phyloP scores from a whole-genome alignment of 2,329 filamentous ascomycete genomes.

The Penicillium sp. region DNA sequence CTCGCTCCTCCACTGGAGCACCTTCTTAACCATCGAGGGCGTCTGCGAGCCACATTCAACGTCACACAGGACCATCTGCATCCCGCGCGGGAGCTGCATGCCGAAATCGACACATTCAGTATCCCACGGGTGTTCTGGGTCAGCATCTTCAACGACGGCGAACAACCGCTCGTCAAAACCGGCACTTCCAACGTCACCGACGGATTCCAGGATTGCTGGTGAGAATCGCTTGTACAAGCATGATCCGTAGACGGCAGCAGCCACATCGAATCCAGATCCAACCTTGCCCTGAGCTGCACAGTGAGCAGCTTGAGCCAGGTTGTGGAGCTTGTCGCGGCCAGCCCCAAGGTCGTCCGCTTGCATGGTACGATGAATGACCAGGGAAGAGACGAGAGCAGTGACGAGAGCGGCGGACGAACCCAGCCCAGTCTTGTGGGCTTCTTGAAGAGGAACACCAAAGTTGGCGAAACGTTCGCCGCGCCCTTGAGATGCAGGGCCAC shows the following conservation, averaged over 20 bases:
- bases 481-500: constrained; percentile 31
- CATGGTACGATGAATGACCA: constrained; percentile 42
- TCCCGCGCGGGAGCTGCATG: constrained; percentile 65
- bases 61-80: constrained; percentile 87
- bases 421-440: constrained; percentile 91
- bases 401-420: constrained; percentile 93
- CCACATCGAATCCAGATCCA: constrained; percentile 92
- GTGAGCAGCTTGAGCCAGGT: constrained; percentile 88
- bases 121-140: constrained; percentile 62
- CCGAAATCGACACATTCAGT: constrained; percentile 66
- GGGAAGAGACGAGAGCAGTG: constrained; percentile 66
- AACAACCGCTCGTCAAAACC: constrained; percentile 65
- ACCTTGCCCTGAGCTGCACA: constrained; percentile 96
- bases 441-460: constrained; percentile 68
- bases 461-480: constrained; percentile 60
- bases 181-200: constrained; percentile 62
- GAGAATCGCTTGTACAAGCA: constrained; percentile 92
- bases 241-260: constrained; percentile 84
- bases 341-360: constrained; percentile 43
- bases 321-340: constrained; percentile 68
- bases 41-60: constrained; percentile 93
- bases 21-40: constrained; percentile 90
- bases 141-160: constrained; percentile 59
- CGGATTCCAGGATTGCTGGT: constrained; percentile 62
- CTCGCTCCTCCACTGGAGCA: constrained; percentile 72